Base-by-base conservation (phyloP, 2,329 filamentous ascomycete species). In the Ophiocordyceps unilateralis region DNA sequence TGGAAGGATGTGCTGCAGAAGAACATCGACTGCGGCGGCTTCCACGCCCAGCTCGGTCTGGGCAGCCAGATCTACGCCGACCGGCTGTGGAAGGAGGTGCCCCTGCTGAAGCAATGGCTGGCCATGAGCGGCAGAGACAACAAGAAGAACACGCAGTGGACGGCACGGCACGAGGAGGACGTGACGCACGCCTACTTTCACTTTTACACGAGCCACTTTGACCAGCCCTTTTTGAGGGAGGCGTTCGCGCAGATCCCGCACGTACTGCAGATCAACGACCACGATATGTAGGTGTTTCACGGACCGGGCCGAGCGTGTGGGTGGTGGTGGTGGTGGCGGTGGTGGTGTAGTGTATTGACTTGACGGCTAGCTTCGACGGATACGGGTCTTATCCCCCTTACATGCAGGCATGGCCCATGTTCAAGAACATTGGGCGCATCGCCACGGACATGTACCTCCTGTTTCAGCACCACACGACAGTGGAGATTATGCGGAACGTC, bases 1-100 rank as follows among this genome's bases (percentile, higher is more conserved):
- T 98, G 91, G 91, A 96, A 95, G 55, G 91, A 98, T 53, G 88
- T 98, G 23, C 71, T 98, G 56, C 87, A 95, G 62, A 95, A 95
- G 69, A 93, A 98, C 54, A 78, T 88, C 23, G 91, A 98, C 53
- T 94, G 88, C 51, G 87, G 88, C 44, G 91, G 91, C 1, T 98
- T 96, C 60, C 91, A 98, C 55, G 81, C 85, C 7, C 91, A 98
- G 56, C 69, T 98, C 8, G 91, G 89, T 14, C 66, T 95, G 5
- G 91, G 91, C 44, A 85, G 91, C 46, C 91, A 98, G 58, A 93
- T 98, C 42, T 96, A 93, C 56, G 91, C 86, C 2, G 91, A 98
- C 60, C 72, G 91, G 28, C 65, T 98, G 49, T 98, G 91, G 91
- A 94, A 89, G 56, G 91, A 98, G 55, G 83, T 98, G 39, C 86